These are phyloP conservation scores for Pelargonium nanum DNA, from an alignment of 345 rosid genomes.

Conservation along the genomic window DNA sequence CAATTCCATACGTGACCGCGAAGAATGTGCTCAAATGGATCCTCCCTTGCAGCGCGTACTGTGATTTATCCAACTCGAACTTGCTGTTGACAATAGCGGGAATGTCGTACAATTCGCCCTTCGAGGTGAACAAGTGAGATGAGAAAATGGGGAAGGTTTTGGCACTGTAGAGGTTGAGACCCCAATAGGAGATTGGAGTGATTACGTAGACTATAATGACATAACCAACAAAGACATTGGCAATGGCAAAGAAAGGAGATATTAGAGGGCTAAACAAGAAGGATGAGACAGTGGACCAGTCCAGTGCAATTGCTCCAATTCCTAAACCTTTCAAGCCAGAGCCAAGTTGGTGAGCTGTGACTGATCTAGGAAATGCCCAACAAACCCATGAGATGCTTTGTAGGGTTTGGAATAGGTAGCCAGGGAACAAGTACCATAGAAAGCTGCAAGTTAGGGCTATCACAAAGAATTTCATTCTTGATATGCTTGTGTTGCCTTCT, in stretches of 20 bases:
- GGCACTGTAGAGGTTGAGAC: constrained; percentile 51
- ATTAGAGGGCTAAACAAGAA: constrained; percentile 96
- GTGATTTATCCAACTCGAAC: constrained; percentile 61
- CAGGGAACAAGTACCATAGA: constrained; percentile 10
- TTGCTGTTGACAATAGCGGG: constrained; percentile 52
- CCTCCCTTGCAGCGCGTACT: constrained; percentile 73
- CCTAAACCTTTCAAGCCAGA: constrained; percentile 90
- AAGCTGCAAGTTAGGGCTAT: constrained; percentile 14
- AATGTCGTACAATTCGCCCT: constrained; percentile 68
- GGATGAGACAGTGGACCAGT: constrained; percentile 90
- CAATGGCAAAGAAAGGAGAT: constrained; percentile 98
- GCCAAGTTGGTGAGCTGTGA: constrained; percentile 73
- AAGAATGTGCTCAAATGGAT: constrained; percentile 79
- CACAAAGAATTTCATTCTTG: constrained; percentile 14
- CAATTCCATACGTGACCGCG: constrained; percentile 78
- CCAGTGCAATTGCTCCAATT: constrained; percentile 58
- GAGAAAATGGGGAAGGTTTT: constrained; percentile 86
- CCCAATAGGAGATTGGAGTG: constrained; percentile 72
- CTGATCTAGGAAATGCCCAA: constrained; percentile 15
- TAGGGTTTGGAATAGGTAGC: constrained; percentile 13
- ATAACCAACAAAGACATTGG: constrained; percentile 77
- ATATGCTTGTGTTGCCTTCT: constrained; percentile 3
- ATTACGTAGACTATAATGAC: constrained; percentile 56
- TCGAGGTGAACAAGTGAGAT: constrained; percentile 50
- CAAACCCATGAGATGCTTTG: constrained; percentile 15